These are phyloP conservation scores for Claviceps pusilla DNA, from an alignment of 2,329 filamentous ascomycete genomes.

Conservation along the genomic window DNA sequence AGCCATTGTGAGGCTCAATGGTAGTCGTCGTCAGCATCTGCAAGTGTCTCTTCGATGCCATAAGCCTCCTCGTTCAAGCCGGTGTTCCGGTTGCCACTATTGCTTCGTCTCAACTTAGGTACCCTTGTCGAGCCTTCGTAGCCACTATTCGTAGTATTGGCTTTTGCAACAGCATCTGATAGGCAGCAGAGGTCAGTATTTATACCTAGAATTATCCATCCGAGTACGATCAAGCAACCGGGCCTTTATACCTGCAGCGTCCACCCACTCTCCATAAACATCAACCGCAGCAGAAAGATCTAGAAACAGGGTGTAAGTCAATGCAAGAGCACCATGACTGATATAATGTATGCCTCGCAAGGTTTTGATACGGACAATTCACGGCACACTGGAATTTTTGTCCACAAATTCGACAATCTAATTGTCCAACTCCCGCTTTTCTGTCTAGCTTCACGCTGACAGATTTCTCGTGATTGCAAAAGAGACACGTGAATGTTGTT, in stretches of 20 bases:
- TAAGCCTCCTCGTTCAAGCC: constrained; percentile 31
- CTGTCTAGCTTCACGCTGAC: constrained; percentile 87
- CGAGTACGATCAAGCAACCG: not conserved
- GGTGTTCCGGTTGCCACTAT: constrained; percentile 9
- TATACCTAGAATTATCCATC: not conserved
- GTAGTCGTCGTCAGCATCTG: constrained; percentile 39
- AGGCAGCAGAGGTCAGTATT: not conserved
- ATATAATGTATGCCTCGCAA: not conserved
- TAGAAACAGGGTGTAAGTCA: constrained; percentile 21
- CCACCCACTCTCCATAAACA: constrained; percentile 96
- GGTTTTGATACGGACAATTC: constrained; percentile 51
- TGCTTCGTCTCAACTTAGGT: constrained; percentile 6
- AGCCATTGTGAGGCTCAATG: constrained; percentile 16
- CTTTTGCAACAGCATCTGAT: constrained; percentile 36
- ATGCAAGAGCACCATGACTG: not conserved
- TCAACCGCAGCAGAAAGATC: constrained; percentile 84
- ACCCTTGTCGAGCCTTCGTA: constrained; percentile 14
- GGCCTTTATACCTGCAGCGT: constrained; percentile 47
- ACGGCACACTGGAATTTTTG: constrained; percentile 87
- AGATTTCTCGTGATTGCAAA: constrained; percentile 95
- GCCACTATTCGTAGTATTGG: constrained; percentile 18
- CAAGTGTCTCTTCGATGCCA: constrained; percentile 37
- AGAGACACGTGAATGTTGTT: constrained; percentile 87
- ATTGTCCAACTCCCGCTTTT: constrained; percentile 70
- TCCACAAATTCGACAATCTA: constrained; percentile 85